Base-by-base conservation (phyloP, 2,329 filamentous ascomycete species). In the Rasamsonia emersonii region DNA sequence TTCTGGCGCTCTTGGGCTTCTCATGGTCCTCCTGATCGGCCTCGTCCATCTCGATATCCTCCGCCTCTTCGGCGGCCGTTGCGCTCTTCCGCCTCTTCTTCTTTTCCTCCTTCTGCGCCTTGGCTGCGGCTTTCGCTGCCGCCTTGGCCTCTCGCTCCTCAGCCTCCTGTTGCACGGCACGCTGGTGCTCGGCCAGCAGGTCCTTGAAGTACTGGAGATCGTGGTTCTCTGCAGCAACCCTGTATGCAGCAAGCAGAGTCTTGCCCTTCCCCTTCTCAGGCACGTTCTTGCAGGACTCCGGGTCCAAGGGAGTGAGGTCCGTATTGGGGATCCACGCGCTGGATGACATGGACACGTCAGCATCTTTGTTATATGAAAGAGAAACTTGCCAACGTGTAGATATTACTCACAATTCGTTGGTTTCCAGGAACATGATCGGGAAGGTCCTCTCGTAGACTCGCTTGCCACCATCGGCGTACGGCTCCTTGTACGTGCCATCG, bases 291-390 rank as follows among this genome's bases (percentile, higher is more conserved):
- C 88, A 79, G 16, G 79, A 77, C 32, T 81, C 77, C 9, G 82
- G 66, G 36, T 86, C 78, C 32, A 96, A 75, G 20, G 85, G 79
- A 20, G 77, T 75, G 21, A 98, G 71, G 37, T 85, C 79, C 14
- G 78, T 82, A 59, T 96, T 95, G 39, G 79, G 73, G 43, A 89
- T 84, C 89, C 89, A 98, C 21, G 84, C 83, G 62, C 91, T 98
- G 47, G 36, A 20, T n/a, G n/a, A n/a, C n/a, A n/a, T n/a, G n/a
- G n/a, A n/a, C n/a, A n/a, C n/a, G n/a, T n/a, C n/a, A n/a, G n/a
- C n/a, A n/a, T n/a, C n/a, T 48, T 40, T 48, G 43, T 25, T 19
- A 16, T 24, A 24, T 18, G 6, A 37, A 7, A 25, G 10, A 28
- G 18, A 35, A 40, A 36, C 26, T 11, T 10, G 3, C 18, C 3